Conservation (phyloP, 2,329 filamentous ascomycete species). For the Talaromyces verruculosus region DNA sequence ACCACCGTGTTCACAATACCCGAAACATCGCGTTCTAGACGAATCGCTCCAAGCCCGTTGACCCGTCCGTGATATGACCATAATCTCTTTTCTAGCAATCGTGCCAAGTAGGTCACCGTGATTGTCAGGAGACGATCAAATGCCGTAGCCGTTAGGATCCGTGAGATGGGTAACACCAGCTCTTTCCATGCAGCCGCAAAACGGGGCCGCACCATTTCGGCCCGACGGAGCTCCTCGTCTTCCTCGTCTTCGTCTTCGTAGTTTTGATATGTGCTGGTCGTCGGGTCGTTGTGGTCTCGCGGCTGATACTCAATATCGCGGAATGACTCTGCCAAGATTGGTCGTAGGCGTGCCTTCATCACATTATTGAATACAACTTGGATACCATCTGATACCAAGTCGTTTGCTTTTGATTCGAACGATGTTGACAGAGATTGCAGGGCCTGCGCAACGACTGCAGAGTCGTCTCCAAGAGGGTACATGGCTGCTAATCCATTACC, state of each 20-base stretch:
- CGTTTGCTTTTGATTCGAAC: conserved; percentile 75
- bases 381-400: conserved; percentile 80
- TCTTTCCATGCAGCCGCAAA: conserved; percentile 86
- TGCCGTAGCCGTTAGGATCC: conserved; percentile 75
- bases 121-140: conserved; percentile 74
- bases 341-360: conserved; percentile 78
- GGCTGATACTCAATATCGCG: conserved; percentile 85
- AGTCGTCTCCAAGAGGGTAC: conserved; percentile 80
- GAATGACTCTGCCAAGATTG: conserved; percentile 84
- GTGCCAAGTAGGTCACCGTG: conserved; percentile 72
- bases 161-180: conserved; percentile 78
- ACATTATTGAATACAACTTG: conserved; percentile 85
- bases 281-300: conserved; percentile 50
- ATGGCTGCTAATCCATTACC: conserved; percentile 55
- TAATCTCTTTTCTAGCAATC: conserved; percentile 81
- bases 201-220: conserved; percentile 70
- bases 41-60: conserved; percentile 76
- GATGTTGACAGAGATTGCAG: conserved; percentile 67
- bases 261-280: conserved; percentile 44
- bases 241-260: conserved; percentile 38
- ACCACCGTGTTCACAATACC: conserved; percentile 62
- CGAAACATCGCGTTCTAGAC: conserved; percentile 80
- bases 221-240: conserved; percentile 40
- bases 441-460: conserved; percentile 64
- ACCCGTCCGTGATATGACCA: conserved; percentile 76